Evolutionary conservation across 2,329 filamentous ascomycete species (phyloP), one percentile per base, ranked within the genome.

Genomic region (Hymenoscyphus scutula): DNA sequence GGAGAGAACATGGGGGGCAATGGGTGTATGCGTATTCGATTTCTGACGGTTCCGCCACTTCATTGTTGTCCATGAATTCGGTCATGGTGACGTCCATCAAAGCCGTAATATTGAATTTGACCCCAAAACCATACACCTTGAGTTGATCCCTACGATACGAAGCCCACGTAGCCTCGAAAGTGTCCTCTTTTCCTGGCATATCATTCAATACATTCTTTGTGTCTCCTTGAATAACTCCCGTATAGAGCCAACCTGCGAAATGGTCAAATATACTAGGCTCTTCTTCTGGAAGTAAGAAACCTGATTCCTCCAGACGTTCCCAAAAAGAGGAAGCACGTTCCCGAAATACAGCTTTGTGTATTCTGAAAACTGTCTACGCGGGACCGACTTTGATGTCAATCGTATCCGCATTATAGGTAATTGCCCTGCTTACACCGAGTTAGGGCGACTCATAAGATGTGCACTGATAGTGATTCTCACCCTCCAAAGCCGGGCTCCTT

Each of bases 291-390:
- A 53, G 38, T 15, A 25, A 45, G 19, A n/a, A 13, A 15, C 6
- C 32, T 15, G 48, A 15, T 25, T 45, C 29, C 30, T 59, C 27
- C 27, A 29, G 27, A 29, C 27, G 27, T 3, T 29, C 27, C 27
- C 3, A 45, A 53, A 69, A 68, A 34, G 61, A 65, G 10, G 53
- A 34, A n/a, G 56, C 48, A 19, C 60, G 64, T 11, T 51, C 15
- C 29, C 55, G 56, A 5, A 68, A 32, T 11, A 65, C n/a, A 3
- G 63, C 57, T 27, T 64, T 65, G 48, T 67, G 63, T 17, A 69
- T n/a, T 8, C n/a, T n/a, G 51, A 13, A 62, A 17, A n/a, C 2
- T 34, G 56, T 25, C 23, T 53, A 3, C 6, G 54, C 34, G 17
- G 32, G 51, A 4, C 55, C 60, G 11, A 62, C 56, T 25, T 32